Percentiles rank a stretch among this genome's conserved stretches.
phyloP scores from a whole-genome alignment of 208 protist species.

The Tritrichomonas musculus region DNA sequence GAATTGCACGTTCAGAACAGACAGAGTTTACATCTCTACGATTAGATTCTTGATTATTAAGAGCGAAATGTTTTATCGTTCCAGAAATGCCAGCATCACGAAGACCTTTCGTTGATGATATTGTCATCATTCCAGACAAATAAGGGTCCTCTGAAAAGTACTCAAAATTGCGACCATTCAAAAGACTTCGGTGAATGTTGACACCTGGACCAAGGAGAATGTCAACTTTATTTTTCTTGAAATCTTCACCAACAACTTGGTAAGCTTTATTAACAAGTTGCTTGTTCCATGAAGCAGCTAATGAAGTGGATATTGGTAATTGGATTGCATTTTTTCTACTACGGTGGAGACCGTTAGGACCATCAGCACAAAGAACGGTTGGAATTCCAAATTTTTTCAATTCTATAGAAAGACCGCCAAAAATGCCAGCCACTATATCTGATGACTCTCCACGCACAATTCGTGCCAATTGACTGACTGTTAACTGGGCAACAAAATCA shows the following conservation, averaged over 20 bases:
- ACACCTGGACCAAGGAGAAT: constrained; percentile 40
- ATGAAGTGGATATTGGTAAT: background rate
- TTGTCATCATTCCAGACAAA: constrained; percentile 38
- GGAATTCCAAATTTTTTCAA: no score
- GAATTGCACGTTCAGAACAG: constrained; percentile 51
- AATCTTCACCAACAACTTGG: constrained; percentile 30
- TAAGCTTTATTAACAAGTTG: background rate
- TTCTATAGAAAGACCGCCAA: no score
- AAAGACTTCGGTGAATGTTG: constrained; percentile 42
- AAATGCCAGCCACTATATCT: no score
- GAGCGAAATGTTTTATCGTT: background rate
- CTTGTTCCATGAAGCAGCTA: constrained; percentile 10
- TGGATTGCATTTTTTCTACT: no score
- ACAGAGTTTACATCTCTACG: constrained; percentile 38
- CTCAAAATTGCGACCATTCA: constrained; percentile 55
- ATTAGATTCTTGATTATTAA: constrained; percentile 52
- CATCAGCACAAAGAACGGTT: no score
- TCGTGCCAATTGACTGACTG: no score
- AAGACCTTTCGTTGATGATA: constrained; percentile 44
- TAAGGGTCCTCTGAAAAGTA: constrained; percentile 53
- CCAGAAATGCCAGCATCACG: constrained; percentile 47
- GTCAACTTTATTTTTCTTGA: background rate
- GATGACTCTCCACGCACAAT: no score
- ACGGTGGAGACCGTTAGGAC: no score
- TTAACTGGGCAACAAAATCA: no score